Conservation (phyloP, 2,329 filamentous ascomycete genomes). For the Bipolaris victoriae region DNA sequence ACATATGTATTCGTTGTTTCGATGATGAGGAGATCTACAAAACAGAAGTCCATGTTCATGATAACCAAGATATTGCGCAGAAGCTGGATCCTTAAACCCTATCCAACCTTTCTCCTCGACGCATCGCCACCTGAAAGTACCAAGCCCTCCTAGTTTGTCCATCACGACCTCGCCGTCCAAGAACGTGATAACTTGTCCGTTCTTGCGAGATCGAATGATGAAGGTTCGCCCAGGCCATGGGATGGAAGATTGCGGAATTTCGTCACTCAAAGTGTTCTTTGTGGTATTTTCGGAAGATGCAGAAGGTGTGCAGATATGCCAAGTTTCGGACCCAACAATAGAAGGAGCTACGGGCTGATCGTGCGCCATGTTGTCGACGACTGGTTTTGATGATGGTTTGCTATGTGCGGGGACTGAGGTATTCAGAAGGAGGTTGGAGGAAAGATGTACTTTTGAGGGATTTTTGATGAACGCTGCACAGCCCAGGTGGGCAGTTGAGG, state of each 20-base stretch:
- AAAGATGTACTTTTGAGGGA: conserved; percentile 2
- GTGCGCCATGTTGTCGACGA: conserved; percentile 6
- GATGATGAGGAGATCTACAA: conserved; percentile 1
- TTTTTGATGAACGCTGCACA: conserved; percentile 3
- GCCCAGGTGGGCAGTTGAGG: conserved; percentile 1
- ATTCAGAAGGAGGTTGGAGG: conserved; percentile 5
- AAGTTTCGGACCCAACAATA: conserved; percentile 7
- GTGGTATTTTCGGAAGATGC: conserved; percentile 12
- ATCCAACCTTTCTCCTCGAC: conserved; percentile 49
- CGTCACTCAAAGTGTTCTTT: neutral
- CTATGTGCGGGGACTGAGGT: conserved; percentile 1
- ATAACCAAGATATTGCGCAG: conserved; percentile 19
- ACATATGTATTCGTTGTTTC: conserved; percentile 11
- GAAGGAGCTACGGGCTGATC: conserved; percentile 1
- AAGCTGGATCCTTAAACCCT: conserved; percentile 48
- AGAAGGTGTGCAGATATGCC: conserved; percentile 12
- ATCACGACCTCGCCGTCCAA: conserved; percentile 39
- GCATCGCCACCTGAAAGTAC: conserved; percentile 47
- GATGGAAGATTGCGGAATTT: conserved; percentile 10
- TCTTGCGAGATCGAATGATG: conserved; percentile 39
- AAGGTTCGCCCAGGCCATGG: conserved; percentile 39
- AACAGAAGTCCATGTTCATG: conserved; percentile 6
- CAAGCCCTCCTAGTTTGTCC: conserved; percentile 28
- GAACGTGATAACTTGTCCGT: conserved; percentile 40
- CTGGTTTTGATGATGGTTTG: neutral